phyloP scores from a whole-genome alignment of 2,329 filamentous ascomycete species.

The Pseudocercospora eumusae region DNA sequence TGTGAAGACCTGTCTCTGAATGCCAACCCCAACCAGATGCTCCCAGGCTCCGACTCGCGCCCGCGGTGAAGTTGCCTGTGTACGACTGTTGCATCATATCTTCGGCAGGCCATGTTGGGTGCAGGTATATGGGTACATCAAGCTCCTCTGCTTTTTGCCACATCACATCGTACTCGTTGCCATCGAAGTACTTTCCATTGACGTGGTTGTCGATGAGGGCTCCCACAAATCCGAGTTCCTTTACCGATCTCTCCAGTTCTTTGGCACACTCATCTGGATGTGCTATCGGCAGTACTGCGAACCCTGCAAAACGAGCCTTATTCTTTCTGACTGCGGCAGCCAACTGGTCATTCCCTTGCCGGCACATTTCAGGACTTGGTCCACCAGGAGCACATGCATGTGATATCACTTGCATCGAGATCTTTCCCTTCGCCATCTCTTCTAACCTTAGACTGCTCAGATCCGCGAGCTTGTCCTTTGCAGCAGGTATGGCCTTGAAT shows the following conservation, averaged over 20 bases:
- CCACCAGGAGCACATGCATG: conserved; percentile 38
- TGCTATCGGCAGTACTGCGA: conserved; percentile 40
- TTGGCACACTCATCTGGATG: conserved; percentile 36
- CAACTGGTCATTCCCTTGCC: conserved; percentile 40
- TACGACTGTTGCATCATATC: conserved; percentile 40
- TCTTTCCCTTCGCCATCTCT: conserved; percentile 39
- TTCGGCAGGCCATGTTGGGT: conserved; percentile 49
- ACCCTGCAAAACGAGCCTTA: conserved; percentile 38
- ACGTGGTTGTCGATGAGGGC: conserved; percentile 43
- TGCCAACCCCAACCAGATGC: conserved; percentile 56
- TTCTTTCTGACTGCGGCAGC: conserved; percentile 35
- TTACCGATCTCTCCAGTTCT: conserved; percentile 40
- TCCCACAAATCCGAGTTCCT: conserved; percentile 39
- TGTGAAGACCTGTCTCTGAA: conserved; percentile 51
- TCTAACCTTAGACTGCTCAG: conserved; percentile 35
- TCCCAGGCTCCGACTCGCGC: conserved; percentile 41
- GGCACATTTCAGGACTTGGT: conserved; percentile 33
- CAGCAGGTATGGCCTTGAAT: conserved; percentile 37
- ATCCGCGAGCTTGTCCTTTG: conserved; percentile 36
- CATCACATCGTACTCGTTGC: conserved; percentile 36
- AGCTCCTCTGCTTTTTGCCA: conserved; percentile 45
- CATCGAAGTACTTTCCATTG: conserved; percentile 41
- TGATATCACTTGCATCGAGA: conserved; percentile 41
- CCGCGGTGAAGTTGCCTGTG: conserved; percentile 40
- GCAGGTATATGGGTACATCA: conserved; percentile 56